phyloP scores from a whole-genome alignment of 1,284 basidiomycete species.

The Violaceomyces palustris region DNA sequence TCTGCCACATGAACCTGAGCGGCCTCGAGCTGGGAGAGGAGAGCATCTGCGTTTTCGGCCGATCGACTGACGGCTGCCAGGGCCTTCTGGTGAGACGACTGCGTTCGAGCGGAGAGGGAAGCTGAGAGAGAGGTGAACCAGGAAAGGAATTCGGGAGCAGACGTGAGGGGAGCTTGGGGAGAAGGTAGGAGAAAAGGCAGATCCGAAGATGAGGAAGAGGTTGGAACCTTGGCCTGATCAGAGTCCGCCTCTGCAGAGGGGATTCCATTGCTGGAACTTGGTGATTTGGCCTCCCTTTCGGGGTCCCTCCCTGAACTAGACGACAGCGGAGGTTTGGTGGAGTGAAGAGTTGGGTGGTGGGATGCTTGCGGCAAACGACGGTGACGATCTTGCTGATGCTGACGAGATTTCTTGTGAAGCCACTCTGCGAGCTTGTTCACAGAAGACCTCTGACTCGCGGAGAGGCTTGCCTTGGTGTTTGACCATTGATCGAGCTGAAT shows the following conservation, averaged over 20 bases:
- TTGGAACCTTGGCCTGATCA: neutral
- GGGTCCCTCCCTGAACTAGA: too few species aligned
- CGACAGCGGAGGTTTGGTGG: too few species aligned
- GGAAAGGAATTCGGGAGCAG: constrained; percentile 30
- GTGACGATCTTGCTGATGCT: constrained; percentile 7
- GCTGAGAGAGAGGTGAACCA: constrained; percentile 33
- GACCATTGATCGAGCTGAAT: constrained; percentile 39
- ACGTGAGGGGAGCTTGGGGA: constrained; percentile 11
- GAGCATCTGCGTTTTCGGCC: constrained; percentile 19
- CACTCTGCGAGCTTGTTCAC: constrained; percentile 39
- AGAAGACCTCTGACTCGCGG: constrained; percentile 20
- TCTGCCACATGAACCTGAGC: constrained; percentile 38
- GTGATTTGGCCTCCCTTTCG: too few species aligned
- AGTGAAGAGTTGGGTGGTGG: too few species aligned
- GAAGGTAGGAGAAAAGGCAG: too few species aligned
- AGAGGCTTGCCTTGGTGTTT: constrained; percentile 26
- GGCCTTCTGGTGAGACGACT: constrained; percentile 24
- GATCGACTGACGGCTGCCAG: constrained; percentile 19
- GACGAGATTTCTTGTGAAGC: constrained; percentile 20
- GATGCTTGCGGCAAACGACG: too few species aligned
- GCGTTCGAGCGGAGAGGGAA: constrained; percentile 26
- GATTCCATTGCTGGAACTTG: too few species aligned
- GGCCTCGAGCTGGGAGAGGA: constrained; percentile 29
- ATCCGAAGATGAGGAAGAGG: constrained; percentile 1
- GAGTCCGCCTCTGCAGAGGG: too few species aligned